Base-by-base conservation (phyloP, 495 filamentous ascomycete species). In the Xylaria bambusicola region DNA sequence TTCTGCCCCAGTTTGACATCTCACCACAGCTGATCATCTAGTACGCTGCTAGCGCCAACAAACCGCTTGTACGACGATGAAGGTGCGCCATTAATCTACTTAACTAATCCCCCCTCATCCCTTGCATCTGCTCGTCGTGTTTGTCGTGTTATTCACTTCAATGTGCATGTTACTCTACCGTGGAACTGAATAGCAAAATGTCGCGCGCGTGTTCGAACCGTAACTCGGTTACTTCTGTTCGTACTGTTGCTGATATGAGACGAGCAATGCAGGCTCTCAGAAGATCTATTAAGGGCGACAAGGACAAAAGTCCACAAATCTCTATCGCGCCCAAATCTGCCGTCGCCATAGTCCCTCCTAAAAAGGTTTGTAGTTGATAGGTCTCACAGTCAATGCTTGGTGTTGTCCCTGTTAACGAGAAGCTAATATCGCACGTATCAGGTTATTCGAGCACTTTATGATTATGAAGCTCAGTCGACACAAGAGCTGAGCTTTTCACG, bases 361-460 rank as follows among this genome's bases (percentile, higher is more conserved):
- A 97, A 76, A 97, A 96, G 86, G 94, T 98, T 73, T 69, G 82
- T 77, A 36, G n/a, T 57, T 56, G 23, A 49, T 36, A 21, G 33
- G 27, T 52, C 6, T 44, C 21, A 38, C 48, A 24, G 42, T 45
- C 52, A 45, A 31, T 47, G 38, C 47, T 10, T 10, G n/a, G 26
- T n/a, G 9, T 27, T 38, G 13, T 15, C 6, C 15, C 3, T 15
- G 24, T 15, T 29, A 23, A 18, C 7, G 13, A 29, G 17, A 42
- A 33, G 24, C 44, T 55, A 42, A 61, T 21, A n/a, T 41, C 26
- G 26, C 7, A 40, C 45, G 41, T 61, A 49, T 29, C 55, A 98
- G 94, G 93, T 98, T 46, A 98, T 98, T 69, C 91, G 91, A 80
- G 93, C 94, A 13, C 87, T 97, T 42, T 97, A 93, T 80, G 91